A percentile compares a stretch with the other conserved stretches of the same genome.
phyloP scores from a whole-genome alignment of 306 rosid species.

The Cicer pinnatifidum region DNA sequence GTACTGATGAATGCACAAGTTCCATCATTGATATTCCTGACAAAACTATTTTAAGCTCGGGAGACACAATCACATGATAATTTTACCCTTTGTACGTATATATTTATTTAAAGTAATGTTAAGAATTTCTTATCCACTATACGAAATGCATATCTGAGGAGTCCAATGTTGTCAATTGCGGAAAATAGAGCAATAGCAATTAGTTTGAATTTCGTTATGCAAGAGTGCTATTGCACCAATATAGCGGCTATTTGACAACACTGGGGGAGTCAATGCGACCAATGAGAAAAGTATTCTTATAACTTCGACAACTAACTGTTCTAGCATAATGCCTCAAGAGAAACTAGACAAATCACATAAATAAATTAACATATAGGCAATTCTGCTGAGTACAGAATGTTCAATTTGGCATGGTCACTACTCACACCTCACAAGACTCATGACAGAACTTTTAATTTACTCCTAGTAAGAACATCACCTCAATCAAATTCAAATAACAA shows the following conservation, averaged over 20 bases:
- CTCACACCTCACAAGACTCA: conserved; percentile 30
- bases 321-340: background rate
- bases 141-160: conserved; percentile 14
- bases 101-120: background rate
- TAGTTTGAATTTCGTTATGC: no score
- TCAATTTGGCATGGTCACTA: conserved; percentile 3
- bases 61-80: background rate
- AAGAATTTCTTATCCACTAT: background rate
- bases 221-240: no score
- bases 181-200: no score
- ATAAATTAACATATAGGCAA: background rate
- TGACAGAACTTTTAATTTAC: background rate
- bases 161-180: background rate
- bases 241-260: no score
- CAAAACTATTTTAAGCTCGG: background rate
- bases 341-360: background rate
- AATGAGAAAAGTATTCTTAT: background rate
- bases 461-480: background rate
- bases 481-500: conserved; percentile 36
- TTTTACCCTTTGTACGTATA: background rate
- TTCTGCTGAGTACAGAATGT: conserved; percentile 2
- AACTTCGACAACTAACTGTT: conserved; percentile 11
- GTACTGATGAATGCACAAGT: background rate
- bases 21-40: background rate
- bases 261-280: background rate